Percentiles rank a stretch among this genome's conserved stretches.
Evolutionary conservation across 2,329 filamentous ascomycete species (phyloP).

Genomic region (Rutstroemia sp.): DNA sequence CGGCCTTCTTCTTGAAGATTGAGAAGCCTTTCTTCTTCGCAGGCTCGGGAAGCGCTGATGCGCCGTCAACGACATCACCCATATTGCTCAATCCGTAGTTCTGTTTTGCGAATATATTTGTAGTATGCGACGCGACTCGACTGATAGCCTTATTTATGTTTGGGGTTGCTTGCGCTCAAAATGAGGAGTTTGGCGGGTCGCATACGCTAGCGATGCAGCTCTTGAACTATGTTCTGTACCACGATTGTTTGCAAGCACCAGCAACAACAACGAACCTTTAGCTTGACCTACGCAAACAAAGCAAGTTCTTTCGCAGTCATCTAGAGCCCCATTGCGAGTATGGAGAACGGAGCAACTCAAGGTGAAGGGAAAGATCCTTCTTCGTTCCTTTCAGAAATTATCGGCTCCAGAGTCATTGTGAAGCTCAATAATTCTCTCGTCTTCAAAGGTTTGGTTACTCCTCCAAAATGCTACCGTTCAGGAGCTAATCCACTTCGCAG

Average conservation of each 20-base stretch:
- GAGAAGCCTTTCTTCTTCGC: conserved; percentile 29
- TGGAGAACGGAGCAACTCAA: conserved; percentile 65
- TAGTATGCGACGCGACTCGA: neutral
- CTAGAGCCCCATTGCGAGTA: conserved; percentile 31
- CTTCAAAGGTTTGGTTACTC: conserved; percentile 67
- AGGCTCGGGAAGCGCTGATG: conserved; percentile 5
- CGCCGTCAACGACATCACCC: conserved; percentile 2
- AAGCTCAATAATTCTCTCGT: conserved; percentile 98
- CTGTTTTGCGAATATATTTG: neutral
- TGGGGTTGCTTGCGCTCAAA: neutral
- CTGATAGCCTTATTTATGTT: neutral
- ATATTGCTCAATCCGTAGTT: neutral
- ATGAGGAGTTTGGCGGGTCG: neutral
- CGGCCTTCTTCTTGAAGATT: conserved; percentile 46
- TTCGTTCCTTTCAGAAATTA: conserved; percentile 88
- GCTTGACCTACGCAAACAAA: neutral
- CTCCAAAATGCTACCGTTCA: conserved; percentile 5
- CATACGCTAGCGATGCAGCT: neutral
- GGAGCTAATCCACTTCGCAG: conserved; percentile 37
- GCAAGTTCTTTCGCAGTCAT: neutral
- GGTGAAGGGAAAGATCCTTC: conserved; percentile 85
- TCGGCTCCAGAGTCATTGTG: conserved; percentile 87
- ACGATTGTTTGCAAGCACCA: neutral
- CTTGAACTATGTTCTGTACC: neutral
- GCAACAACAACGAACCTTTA: neutral